phyloP scores from a whole-genome alignment of 2,329 filamentous ascomycete genomes.

The Penicillium brevicompactum region DNA sequence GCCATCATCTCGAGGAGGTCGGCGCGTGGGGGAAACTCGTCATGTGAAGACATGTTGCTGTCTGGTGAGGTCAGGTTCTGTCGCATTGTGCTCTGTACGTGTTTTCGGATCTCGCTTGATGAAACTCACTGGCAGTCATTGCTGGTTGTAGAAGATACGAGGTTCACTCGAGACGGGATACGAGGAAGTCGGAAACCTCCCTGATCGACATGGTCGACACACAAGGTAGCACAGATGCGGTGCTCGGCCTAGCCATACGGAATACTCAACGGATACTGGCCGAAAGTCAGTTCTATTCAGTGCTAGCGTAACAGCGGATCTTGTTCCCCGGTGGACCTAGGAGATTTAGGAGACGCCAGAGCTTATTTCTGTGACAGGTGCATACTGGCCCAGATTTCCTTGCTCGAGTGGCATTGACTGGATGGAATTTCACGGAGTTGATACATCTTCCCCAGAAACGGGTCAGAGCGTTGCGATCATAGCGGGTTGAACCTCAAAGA shows the following conservation, averaged over 20 bases:
- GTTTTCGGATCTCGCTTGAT: not conserved
- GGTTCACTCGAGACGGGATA: not conserved
- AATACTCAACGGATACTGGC: not conserved
- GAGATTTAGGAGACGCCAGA: too few species aligned
- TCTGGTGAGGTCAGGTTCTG: not conserved
- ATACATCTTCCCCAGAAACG: too few species aligned
- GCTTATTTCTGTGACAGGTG: too few species aligned
- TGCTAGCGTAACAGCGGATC: too few species aligned
- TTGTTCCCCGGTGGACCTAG: too few species aligned
- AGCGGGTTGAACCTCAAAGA: too few species aligned
- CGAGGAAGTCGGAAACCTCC: not conserved
- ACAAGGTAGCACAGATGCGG: not conserved
- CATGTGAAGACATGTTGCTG: not conserved
- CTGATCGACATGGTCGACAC: not conserved
- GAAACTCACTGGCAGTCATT: not conserved
- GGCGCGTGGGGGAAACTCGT: conserved; percentile 16
- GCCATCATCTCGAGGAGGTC: conserved; percentile 28
- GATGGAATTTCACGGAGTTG: too few species aligned
- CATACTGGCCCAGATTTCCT: too few species aligned
- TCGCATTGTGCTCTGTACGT: not conserved
- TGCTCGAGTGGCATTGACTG: too few species aligned
- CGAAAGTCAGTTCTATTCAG: too few species aligned
- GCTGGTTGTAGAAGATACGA: not conserved
- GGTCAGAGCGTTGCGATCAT: too few species aligned
- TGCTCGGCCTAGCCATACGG: not conserved